Evolutionary conservation across 768 basidiomycete species (phyloP), one percentile per base, ranked within the genome.

Genomic region (Auriscalpium microsporum): DNA sequence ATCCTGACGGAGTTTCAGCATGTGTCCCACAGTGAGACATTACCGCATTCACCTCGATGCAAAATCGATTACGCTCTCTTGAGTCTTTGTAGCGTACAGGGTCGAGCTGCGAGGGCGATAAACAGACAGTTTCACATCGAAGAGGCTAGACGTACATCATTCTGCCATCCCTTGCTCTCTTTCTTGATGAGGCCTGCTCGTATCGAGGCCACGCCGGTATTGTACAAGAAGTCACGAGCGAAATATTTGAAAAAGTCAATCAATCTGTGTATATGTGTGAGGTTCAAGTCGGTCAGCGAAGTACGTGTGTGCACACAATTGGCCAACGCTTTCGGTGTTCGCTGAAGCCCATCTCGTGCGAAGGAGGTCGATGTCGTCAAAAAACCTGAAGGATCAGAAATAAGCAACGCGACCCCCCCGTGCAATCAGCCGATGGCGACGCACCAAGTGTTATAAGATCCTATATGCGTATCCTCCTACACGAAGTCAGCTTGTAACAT

Each of bases 221-320:
- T 90, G 73, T 95, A 99, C 50, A 78, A 73, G 72, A 97, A 99
- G 68, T 94, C 93, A 56, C 92, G 86, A 50, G 92, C 86, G 73
- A 87, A 99, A 70, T 93, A 97, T 63, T 88, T 87, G 80, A 95
- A 99, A 71, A 99, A 97, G 70, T 97, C 95, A 66, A 96, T 91
- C 70, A 99, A 75, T 65, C 94, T 96, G 63, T 28, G 38, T 23
- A 57, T n/a, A 62, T 40, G 53, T 34, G 36, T 48, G 45, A 54
- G 42, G 11, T 58, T 52, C 56, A 58, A 37, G 52, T 8, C 51
- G 48, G 49, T 38, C 14, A 47, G 45, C 37, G 16, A 21, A 42
- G 45, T 37, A 40, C 19, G 53, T 10, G 5, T 16, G 23, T 19
- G 76, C 86, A 59, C 64, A 92, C 91, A 99, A 73, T 70, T 97